Evolutionary conservation across 805 yeast genomes (phyloP), one percentile per base, ranked within the genome.

Genomic region (Blastobotrys chiropterorum): DNA sequence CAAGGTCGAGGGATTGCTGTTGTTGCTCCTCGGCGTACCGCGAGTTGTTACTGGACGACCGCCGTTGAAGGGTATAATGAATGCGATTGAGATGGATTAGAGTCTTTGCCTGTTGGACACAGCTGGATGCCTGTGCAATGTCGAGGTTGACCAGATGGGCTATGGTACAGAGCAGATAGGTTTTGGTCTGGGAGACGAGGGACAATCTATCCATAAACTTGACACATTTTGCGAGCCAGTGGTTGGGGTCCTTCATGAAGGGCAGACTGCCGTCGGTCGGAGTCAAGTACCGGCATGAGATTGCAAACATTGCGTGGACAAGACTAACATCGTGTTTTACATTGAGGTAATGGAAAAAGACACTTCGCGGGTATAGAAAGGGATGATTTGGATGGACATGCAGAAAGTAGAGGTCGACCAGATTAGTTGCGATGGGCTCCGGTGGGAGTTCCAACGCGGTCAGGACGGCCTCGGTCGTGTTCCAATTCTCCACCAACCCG

Each of bases 251-350:
- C 17, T 31, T 41, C 47, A 42, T 21, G 51, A 17, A 48, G 14
- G 51, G n/a, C 21, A 20, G 48, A 19, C 22, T 20, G 20, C 22
- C 41, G 21, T 30, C 31, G 21, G 6, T 5, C 19, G 30, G 34
- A 19, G 41, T 20, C 19, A 48, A 42, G 22, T 41, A 48, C 30
- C 47, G 47, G 21, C 51, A 48, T 14, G 43, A 15, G 46, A 48
- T 22, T 16, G 51, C 22, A 21, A 42, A 48, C 51, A 48, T 48
- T 11, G 51, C 51, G 34, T 42, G 46, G 34, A 48, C 51, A 3
- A 48, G 42, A 13, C 47, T 46, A 11, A 31, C 46, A 16, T 48
- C 46, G 17, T n/a, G 16, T 13, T 15, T 13, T 15, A 48, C 30
- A 11, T 31, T 31, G 34, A 48, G 34, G 20, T 26, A 31, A n/a